phyloP scores from a whole-genome alignment of 371 early-diverging fungal genomes.

The Saksenaea oblongispora region DNA sequence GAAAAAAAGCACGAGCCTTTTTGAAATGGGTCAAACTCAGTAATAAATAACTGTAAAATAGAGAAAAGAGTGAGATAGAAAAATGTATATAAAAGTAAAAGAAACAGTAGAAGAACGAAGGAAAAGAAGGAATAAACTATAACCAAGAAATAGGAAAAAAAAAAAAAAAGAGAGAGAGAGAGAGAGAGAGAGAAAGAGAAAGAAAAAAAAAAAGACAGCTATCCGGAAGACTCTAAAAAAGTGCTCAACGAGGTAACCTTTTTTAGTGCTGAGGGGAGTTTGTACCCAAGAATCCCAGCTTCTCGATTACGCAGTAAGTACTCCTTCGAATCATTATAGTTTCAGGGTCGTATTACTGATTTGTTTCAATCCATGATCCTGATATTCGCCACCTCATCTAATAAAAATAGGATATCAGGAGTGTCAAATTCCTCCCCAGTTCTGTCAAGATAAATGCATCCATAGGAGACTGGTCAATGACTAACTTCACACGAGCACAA shows the following conservation, averaged over 20 bases:
- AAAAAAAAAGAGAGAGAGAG: conserved; percentile 7
- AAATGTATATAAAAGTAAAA: conserved; percentile 2
- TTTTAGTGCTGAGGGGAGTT: background rate
- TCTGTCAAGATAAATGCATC: background rate
- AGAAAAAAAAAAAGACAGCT: background rate
- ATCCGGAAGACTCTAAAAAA: background rate
- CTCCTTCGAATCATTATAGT: background rate
- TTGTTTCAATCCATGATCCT: background rate
- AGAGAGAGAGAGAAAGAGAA: conserved; percentile 8
- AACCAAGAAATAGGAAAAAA: background rate
- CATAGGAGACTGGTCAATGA: background rate
- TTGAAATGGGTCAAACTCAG: background rate
- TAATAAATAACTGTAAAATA: conserved; percentile 4
- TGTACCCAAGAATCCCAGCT: background rate
- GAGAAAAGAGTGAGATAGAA: background rate
- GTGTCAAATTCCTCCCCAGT: background rate
- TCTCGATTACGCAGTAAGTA: conserved; percentile 2
- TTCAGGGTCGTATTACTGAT: background rate
- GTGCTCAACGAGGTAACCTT: conserved; percentile 6
- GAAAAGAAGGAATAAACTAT: background rate
- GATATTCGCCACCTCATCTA: background rate
- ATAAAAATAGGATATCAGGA: conserved; percentile 4
- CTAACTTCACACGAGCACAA: conserved; percentile 6
- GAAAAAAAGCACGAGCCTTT: conserved; percentile 8
- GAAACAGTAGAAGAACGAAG: conserved; percentile 11